Conservation (phyloP, 1,284 basidiomycete species). For the Flammula alnicola region DNA sequence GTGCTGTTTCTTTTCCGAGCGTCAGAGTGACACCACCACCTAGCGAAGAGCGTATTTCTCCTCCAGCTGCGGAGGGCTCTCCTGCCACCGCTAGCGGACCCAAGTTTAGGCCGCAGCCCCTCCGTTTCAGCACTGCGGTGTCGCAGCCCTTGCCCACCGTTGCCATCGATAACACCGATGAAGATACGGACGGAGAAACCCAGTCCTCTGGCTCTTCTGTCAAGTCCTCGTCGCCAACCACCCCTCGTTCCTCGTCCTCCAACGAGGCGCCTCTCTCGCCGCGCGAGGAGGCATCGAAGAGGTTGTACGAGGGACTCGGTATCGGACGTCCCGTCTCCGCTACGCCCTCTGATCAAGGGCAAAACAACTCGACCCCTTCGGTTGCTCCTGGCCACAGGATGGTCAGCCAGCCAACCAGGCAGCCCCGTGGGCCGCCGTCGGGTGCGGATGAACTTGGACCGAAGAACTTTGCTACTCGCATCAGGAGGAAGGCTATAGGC, state of each 20-base stretch:
- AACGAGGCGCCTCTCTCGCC: slow-evolving; percentile 69
- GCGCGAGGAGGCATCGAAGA: slow-evolving; percentile 80
- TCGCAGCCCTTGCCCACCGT: slow-evolving; percentile 63
- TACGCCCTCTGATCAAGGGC: slow-evolving; percentile 35
- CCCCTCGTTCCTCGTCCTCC: slow-evolving; percentile 72
- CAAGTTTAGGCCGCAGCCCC: slow-evolving; percentile 69
- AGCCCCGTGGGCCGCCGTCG: slow-evolving; percentile 86
- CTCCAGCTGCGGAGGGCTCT: slow-evolving; percentile 43
- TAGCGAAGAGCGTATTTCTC: slow-evolving; percentile 57
- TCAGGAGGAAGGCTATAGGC: slow-evolving; percentile 79
- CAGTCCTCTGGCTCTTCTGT: slow-evolving; percentile 58
- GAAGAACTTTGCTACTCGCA: slow-evolving; percentile 86
- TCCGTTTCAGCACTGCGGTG: slow-evolving; percentile 61
- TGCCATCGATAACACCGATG: slow-evolving; percentile 52
- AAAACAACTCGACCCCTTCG: slow-evolving; percentile 26
- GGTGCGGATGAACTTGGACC: slow-evolving; percentile 85
- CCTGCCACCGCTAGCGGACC: slow-evolving; percentile 33
- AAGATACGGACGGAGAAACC: slow-evolving; percentile 61
- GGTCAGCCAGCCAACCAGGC: slow-evolving; percentile 74
- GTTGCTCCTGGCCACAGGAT: slow-evolving; percentile 53
- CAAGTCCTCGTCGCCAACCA: slow-evolving; percentile 71
- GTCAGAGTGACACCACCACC: slow-evolving; percentile 77
- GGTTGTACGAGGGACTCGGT: slow-evolving; percentile 82
- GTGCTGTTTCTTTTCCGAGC: slow-evolving; percentile 62
- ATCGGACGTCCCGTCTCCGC: slow-evolving; percentile 65